These are phyloP conservation scores for Williopsis jadinii DNA, from an alignment of 1,139 yeast species.

Conservation along the genomic window DNA sequence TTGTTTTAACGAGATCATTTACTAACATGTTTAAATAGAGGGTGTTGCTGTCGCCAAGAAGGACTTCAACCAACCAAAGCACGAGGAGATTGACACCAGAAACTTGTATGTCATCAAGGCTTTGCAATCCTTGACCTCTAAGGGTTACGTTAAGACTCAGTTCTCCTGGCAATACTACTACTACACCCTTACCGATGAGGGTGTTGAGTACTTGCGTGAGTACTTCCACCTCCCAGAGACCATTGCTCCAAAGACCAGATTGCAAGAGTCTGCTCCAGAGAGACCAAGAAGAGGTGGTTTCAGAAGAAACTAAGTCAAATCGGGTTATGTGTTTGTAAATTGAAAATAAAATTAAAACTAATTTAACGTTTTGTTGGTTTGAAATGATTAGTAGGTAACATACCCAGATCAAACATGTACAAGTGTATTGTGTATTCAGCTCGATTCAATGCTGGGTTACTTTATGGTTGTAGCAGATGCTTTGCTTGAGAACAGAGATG, in stretches of 20 bases:
- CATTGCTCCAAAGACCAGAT: conserved; percentile 97
- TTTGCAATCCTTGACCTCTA: conserved; percentile 97
- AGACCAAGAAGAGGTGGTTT: conserved; percentile 51
- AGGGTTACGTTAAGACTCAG: conserved; percentile 99
- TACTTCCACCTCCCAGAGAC: conserved; percentile 98
- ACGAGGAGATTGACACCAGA: conserved; percentile 96
- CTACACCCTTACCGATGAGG: conserved; percentile 99
- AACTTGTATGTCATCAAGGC: conserved; percentile 99
- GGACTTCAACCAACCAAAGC: conserved; percentile 96
- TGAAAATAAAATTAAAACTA: conserved; percentile 7
- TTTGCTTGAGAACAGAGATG: background rate
- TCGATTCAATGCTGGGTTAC: too few species aligned
- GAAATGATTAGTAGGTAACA: background rate
- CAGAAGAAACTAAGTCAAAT: conserved; percentile 22
- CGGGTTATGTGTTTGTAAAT: conserved; percentile 17
- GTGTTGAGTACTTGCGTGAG: conserved; percentile 97
- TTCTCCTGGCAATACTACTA: conserved; percentile 99
- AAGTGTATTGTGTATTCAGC: too few species aligned
- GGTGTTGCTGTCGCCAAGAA: conserved; percentile 99
- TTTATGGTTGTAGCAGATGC: too few species aligned
- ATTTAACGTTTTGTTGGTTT: conserved; percentile 5
- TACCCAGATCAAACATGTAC: background rate
- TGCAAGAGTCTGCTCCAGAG: conserved; percentile 88
- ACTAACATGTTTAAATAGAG: conserved; percentile 46
- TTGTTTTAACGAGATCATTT: conserved; percentile 3